A percentile compares a stretch with the other conserved stretches of the same genome.
These are phyloP conservation scores for Tilletia indica DNA, from an alignment of 1,284 basidiomycete species.

Conservation along the genomic window DNA sequence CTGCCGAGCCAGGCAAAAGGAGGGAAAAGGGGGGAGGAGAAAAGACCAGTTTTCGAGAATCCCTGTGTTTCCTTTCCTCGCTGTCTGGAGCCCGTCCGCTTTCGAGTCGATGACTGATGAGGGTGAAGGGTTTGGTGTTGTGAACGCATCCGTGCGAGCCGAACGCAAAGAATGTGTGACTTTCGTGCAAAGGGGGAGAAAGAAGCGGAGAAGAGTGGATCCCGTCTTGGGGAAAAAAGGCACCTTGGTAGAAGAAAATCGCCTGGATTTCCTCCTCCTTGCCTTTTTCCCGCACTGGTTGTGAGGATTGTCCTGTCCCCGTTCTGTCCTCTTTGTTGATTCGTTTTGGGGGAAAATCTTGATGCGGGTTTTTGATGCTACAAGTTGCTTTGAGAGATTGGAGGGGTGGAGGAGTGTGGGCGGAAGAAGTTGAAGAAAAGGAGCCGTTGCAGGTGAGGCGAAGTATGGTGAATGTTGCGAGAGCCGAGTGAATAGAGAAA, in stretches of 20 bases:
- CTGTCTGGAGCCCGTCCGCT: not conserved
- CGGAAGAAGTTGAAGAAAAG: too few relatives aligned
- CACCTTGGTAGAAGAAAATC: not conserved
- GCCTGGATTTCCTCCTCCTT: not conserved
- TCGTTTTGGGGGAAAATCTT: not conserved
- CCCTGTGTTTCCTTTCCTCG: too few relatives aligned
- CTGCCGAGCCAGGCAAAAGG: too few relatives aligned
- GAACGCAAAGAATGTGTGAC: slow-evolving; percentile 10
- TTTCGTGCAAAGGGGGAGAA: not conserved
- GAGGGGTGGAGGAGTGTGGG: not conserved
- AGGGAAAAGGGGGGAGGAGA: too few relatives aligned
- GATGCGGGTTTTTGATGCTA: not conserved
- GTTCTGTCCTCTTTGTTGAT: too few relatives aligned
- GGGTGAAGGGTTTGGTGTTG: not conserved
- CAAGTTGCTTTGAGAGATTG: not conserved
- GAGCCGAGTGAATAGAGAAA: too few relatives aligned
- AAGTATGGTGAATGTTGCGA: too few relatives aligned
- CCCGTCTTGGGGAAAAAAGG: not conserved
- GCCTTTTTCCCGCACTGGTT: too few relatives aligned
- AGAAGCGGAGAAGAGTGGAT: not conserved
- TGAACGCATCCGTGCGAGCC: not conserved
- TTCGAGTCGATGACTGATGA: not conserved
- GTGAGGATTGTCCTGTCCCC: too few relatives aligned
- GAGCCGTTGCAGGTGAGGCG: too few relatives aligned
- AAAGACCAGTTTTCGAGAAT: too few relatives aligned